Base-by-base conservation (phyloP, 495 filamentous ascomycete species). In the Talaromyces thailandensis region DNA sequence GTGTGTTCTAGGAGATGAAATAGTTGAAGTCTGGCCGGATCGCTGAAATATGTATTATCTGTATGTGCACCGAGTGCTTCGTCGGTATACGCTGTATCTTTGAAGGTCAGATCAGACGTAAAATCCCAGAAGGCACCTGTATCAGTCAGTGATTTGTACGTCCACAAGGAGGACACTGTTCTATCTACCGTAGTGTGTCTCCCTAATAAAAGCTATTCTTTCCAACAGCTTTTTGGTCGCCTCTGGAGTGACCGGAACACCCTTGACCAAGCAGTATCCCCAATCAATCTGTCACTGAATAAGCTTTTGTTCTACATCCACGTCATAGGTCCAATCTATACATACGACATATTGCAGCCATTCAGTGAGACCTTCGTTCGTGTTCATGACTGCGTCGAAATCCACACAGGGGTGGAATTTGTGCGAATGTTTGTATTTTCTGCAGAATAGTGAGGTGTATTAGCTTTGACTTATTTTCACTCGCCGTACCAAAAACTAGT, bases 21-120 rank as follows among this genome's bases (percentile, higher is more conserved):
- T 5, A 92, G 80, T 67, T 98, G 93, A 16, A 98, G 82, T 26
- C 93, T 90, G 11, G 89, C 86, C 0, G 93, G 93, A 51, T 96
- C 92, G 12, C 85, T 88, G 73, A 96, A 97, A 71, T 98, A 98
- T 37, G 92, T 95, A 24, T 83, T 96, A 73, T 98, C 93, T 4
- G 93, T 97, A 69, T 98, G 93, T 7, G 86, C 85, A 25, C 80
- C 80, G 0, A 98, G 79, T 6, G 83, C 82, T 58, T 93, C 76
- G 62, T 82, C 87, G 14, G 93, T 96, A 72, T 96, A 98, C n/a
- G 93, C 93, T 5, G 88, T 96, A 69, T 98, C 93, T 70, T 91
- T 93, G 68, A 83, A 88, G 24, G 89, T 84, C 18, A 96, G 82
- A 70, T 96, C 90, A 31, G 93, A 85, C 1, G 88, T 93, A 72